phyloP scores from a whole-genome alignment of 306 rosid species.

The Cicer pinnatifidum region DNA sequence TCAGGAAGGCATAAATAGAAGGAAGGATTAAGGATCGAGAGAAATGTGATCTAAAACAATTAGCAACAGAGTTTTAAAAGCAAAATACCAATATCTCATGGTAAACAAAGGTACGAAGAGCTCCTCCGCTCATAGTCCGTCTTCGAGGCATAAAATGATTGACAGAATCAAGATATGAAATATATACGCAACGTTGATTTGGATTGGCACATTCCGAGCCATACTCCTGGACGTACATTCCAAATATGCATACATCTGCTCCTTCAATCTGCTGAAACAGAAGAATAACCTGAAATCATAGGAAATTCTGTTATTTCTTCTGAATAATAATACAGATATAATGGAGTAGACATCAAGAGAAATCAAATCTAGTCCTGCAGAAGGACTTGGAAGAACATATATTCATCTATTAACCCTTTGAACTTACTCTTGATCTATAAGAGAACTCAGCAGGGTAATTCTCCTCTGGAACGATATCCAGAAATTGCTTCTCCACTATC shows the following conservation, averaged over 20 bases:
- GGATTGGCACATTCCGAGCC: constrained; percentile 68
- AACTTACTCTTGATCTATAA: constrained; percentile 61
- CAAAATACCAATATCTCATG: constrained; percentile 68
- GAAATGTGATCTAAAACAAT: background rate
- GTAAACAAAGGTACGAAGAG: constrained; percentile 75
- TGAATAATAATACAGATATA: constrained; percentile 42
- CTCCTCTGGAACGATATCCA: constrained; percentile 51
- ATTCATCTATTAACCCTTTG: background rate
- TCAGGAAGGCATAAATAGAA: background rate
- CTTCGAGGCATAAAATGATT: constrained; percentile 69
- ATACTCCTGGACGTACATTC: constrained; percentile 68
- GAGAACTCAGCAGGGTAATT: constrained; percentile 65
- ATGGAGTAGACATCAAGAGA: background rate
- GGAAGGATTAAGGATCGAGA: constrained; percentile 2
- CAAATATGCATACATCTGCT: constrained; percentile 70
- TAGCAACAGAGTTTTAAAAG: background rate
- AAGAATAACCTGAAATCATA: constrained; percentile 62
- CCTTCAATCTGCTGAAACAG: constrained; percentile 77
- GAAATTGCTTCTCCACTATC: constrained; percentile 58
- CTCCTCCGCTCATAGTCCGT: constrained; percentile 50
- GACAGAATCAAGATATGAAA: constrained; percentile 72
- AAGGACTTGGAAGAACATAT: constrained; percentile 19
- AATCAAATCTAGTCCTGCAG: background rate
- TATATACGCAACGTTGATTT: constrained; percentile 59
- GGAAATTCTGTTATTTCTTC: background rate